Conservation (phyloP, 306 rosid genomes). For the Neltuma alba region DNA sequence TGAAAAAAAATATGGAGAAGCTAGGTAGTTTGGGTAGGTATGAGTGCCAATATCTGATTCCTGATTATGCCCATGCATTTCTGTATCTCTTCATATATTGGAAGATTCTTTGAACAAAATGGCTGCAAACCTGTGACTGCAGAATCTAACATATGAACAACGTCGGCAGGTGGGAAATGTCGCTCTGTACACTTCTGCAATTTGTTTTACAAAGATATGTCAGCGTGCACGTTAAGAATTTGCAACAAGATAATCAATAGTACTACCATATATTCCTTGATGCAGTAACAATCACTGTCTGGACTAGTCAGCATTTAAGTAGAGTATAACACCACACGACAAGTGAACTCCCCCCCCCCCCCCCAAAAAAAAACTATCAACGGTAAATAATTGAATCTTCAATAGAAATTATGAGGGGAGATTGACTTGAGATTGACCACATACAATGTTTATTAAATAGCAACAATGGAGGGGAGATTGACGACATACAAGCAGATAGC, state of each 20-base stretch:
- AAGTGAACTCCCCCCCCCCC: no score
- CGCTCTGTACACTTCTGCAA: conserved; percentile 96
- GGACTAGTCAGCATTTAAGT: conserved; percentile 23
- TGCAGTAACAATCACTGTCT: neutral
- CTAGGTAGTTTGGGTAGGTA: conserved; percentile 79
- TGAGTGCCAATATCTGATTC: conserved; percentile 86
- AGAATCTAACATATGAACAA: conserved; percentile 81
- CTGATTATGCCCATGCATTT: conserved; percentile 94
- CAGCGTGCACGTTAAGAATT: conserved; percentile 24
- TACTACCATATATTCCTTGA: neutral
- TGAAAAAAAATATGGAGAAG: conserved; percentile 16
- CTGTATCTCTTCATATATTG: conserved; percentile 79
- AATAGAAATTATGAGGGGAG: conserved; percentile 1
- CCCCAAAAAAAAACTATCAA: no score
- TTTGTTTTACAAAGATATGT: conserved; percentile 35
- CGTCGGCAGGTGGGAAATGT: conserved; percentile 89
- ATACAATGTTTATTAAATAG: no score
- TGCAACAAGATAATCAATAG: conserved; percentile 13
- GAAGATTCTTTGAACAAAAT: conserved; percentile 67
- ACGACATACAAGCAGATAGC: conserved; percentile 28
- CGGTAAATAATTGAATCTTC: no score
- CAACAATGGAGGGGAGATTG: conserved; percentile 24
- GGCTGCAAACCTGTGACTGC: conserved; percentile 85
- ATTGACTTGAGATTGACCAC: conserved; percentile 19
- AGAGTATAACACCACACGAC: no score